Evolutionary conservation across 352 stramenopile species (phyloP), one percentile per base, ranked within the genome.

Genomic region (Pythium vanterpoolii): DNA sequence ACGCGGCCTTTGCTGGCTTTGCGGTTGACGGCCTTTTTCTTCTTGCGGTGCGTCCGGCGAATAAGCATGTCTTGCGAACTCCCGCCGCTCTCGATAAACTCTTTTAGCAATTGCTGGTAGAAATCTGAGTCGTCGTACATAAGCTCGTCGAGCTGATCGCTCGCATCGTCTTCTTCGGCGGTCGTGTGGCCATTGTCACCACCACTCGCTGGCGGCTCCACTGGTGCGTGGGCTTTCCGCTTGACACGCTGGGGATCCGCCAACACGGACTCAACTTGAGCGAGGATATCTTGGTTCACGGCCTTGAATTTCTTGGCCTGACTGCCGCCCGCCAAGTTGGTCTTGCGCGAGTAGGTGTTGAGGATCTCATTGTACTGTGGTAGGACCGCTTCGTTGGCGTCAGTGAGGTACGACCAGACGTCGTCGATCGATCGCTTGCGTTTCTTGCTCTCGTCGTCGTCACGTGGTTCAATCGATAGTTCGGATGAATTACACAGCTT

Each of bases 61-160:
- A 83, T 57, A 21, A 89, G 71, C 33, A 64, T 68, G 9, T 85
- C 83, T 40, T 83, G 73, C 7, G 62, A 67, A 38, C 81, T 78
- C 44, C 74, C 76, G 27, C 81, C 79, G 57, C 73, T 89, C 40
- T 95, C 86, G 27, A 95, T 91, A 61, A 90, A 95, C 64, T 95
- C 86, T 61, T 95, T 95, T 21, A 95, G 68, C 42, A 95, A 68
- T 66, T 95, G 86, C 71, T 95, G 84, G 71, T 93, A 93, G 59
- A 93, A 93, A 48, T 93, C 84, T 39, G 81, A 81, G 71, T 95
- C 86, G 60, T 95, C 84, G 60, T 95, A 95, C 78, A 90, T 87
- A 54, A 86, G 67, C 52, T 95, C 86, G 40, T 95, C 84, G 30
- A 95, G 68, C 23, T 68, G 45, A 26, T 89, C 76, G 23, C 81